phyloP scores from a whole-genome alignment of 768 basidiomycete genomes.

The Russula brevipes region DNA sequence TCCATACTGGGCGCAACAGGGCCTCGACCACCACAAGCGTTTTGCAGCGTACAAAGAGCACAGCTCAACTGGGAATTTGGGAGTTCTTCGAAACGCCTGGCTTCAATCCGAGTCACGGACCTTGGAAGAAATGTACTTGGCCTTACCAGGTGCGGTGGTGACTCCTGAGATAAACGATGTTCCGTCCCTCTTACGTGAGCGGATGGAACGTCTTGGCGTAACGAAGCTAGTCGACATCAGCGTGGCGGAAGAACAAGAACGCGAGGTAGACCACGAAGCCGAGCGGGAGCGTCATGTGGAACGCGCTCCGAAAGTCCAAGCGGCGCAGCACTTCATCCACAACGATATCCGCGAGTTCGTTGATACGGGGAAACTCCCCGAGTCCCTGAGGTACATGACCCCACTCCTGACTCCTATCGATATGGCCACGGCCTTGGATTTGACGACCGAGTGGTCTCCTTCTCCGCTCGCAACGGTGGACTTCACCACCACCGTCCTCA shows the following conservation, averaged over 20 bases:
- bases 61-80: neutral
- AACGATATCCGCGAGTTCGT: conserved; percentile 12
- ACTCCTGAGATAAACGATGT: neutral
- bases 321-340: neutral
- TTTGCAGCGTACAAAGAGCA: neutral
- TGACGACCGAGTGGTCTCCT: neutral
- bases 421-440: neutral
- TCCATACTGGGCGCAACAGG: conserved; percentile 19
- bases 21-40: conserved; percentile 10
- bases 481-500: conserved; percentile 6
- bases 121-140: conserved; percentile 16
- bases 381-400: neutral
- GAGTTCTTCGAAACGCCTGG: conserved; percentile 4
- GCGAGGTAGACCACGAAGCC: conserved; percentile 18
- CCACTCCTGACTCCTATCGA: conserved; percentile 2
- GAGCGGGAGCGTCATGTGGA: conserved; percentile 18
- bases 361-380: conserved; percentile 1
- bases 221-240: neutral
- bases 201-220: conserved; percentile 11
- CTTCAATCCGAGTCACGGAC: conserved; percentile 15
- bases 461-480: conserved; percentile 14
- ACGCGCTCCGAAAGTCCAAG: conserved; percentile 4
- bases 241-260: conserved; percentile 22
- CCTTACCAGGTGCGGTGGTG: neutral
- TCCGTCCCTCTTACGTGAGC: neutral